These are phyloP conservation scores for Verbena officinalis DNA, from an alignment of 257 asterid species.

Conservation along the genomic window DNA sequence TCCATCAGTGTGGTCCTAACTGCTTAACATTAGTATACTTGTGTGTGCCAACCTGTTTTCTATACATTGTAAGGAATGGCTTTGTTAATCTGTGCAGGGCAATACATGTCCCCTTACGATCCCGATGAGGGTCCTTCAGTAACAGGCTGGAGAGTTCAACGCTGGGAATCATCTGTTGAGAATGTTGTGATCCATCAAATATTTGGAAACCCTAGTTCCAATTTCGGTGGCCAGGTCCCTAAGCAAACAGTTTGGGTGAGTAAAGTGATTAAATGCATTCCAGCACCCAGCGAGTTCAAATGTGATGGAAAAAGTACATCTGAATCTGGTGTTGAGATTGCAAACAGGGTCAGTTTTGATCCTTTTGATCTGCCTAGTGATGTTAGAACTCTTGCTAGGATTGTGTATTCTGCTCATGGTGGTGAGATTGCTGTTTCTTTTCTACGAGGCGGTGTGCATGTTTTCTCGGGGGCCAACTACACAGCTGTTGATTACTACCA, in stretches of 20 bases:
- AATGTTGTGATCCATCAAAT: conserved; percentile 96
- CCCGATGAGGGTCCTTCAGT: conserved; percentile 99
- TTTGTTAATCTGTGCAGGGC: conserved; percentile 64
- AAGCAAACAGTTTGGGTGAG: conserved; percentile 99
- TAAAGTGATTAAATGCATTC: conserved; percentile 90
- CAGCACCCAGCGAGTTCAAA: conserved; percentile 69
- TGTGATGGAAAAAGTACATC: conserved; percentile 57
- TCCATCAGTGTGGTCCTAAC: conserved; percentile 5
- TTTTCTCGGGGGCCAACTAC: conserved; percentile 85
- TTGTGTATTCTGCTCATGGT: conserved; percentile 97
- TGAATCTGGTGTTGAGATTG: conserved; percentile 58
- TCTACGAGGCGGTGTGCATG: conserved; percentile 84
- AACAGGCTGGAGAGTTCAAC: conserved; percentile 99
- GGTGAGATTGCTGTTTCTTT: conserved; percentile 98
- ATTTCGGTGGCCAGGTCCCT: conserved; percentile 85
- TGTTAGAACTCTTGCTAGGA: conserved; percentile 92
- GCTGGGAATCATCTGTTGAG: conserved; percentile 98
- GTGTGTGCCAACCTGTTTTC: background rate
- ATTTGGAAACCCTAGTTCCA: conserved; percentile 89
- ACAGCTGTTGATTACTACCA: conserved; percentile 77
- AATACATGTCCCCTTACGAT: conserved; percentile 99
- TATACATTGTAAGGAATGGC: conserved; percentile 21
- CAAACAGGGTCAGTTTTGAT: conserved; percentile 78
- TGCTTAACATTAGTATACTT: background rate
- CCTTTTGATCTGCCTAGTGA: conserved; percentile 99